phyloP scores from a whole-genome alignment of 331 rosid species.

The Rhamnella rubrinervis region DNA sequence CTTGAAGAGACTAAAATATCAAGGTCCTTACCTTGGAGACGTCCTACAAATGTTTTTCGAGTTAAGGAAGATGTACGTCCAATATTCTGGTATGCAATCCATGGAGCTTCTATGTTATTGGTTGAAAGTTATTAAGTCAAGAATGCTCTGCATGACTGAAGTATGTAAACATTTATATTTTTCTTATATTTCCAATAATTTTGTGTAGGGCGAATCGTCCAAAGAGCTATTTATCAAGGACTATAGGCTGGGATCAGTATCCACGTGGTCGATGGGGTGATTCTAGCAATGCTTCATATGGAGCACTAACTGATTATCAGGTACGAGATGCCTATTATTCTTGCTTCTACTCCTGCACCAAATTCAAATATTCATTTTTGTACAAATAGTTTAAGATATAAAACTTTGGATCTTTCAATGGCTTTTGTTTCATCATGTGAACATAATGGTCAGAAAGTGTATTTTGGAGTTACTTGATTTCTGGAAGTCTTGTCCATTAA shows the following conservation, averaged over 20 bases:
- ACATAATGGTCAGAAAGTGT: background rate
- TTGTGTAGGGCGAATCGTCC: slow-evolving; percentile 93
- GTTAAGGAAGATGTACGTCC: slow-evolving; percentile 91
- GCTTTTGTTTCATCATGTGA: too few relatives aligned
- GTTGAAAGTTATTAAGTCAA: background rate
- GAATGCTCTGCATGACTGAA: background rate
- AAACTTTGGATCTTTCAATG: background rate
- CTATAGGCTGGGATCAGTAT: slow-evolving; percentile 93
- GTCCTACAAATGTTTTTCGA: slow-evolving; percentile 87
- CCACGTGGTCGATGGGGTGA: slow-evolving; percentile 98
- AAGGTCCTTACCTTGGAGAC: slow-evolving; percentile 92
- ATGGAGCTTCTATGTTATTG: slow-evolving; percentile 20
- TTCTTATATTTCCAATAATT: slow-evolving; percentile 34
- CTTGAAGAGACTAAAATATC: slow-evolving; percentile 83
- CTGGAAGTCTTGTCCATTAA: background rate
- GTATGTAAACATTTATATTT: slow-evolving; percentile 5
- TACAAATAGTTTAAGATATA: background rate
- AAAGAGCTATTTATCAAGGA: slow-evolving; percentile 92
- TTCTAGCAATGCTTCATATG: slow-evolving; percentile 89
- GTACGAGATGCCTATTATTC: slow-evolving; percentile 33
- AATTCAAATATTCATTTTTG: background rate
- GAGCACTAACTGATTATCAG: slow-evolving; percentile 88
- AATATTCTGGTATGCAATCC: slow-evolving; percentile 72
- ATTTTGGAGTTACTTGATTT: background rate
- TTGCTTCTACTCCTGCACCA: background rate